phyloP scores from a whole-genome alignment of 148 eudicot genomes.

The Fagopyrum homotropicum region DNA sequence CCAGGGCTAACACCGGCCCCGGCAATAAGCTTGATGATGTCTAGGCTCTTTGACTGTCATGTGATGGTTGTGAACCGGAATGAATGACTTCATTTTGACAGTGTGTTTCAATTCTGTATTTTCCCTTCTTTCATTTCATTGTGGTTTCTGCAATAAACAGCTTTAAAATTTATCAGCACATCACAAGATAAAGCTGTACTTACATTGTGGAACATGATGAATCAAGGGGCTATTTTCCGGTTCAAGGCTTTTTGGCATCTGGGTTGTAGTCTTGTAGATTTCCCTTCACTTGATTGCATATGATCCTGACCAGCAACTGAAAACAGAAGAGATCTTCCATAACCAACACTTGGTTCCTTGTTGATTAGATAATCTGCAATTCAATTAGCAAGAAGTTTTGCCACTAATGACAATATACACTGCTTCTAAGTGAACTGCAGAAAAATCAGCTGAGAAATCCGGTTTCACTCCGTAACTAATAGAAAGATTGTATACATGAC shows the following conservation, averaged over 20 bases:
- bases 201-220: background rate
- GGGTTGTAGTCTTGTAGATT: background rate
- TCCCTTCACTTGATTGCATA: background rate
- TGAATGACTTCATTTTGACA: no score
- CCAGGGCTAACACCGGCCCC: background rate
- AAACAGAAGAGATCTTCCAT: no score
- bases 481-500: no score
- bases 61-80: background rate
- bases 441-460: no score
- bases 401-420: background rate
- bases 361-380: no score
- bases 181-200: background rate
- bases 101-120: background rate
- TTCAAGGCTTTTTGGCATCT: background rate
- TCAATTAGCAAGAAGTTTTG: background rate
- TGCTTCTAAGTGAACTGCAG: background rate
- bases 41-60: background rate
- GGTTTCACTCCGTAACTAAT: background rate
- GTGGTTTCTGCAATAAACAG: slow-evolving; percentile 13
- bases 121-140: background rate
- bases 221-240: background rate
- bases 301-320: background rate
- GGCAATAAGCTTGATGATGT: slow-evolving; percentile 3
- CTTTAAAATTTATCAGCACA: background rate
- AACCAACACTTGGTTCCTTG: background rate